phyloP scores from a whole-genome alignment of 1,284 basidiomycete species.

The Rhodotorula sp. region DNA sequence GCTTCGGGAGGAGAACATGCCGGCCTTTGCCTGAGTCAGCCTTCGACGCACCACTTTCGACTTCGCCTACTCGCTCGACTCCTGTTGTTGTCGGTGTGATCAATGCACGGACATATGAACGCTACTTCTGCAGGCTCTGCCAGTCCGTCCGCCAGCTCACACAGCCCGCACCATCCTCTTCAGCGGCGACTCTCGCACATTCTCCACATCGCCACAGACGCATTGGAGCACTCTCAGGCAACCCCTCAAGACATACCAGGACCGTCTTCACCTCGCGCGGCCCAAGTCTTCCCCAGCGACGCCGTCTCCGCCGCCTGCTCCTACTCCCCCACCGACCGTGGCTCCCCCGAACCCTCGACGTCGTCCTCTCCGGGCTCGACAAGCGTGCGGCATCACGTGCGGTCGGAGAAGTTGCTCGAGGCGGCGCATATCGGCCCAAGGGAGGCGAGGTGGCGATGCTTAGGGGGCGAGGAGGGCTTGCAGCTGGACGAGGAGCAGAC shows the following conservation, averaged over 20 bases:
- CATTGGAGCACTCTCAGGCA: background rate
- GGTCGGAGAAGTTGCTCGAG: slow-evolving; percentile 6
- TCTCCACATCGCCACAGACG: background rate
- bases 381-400: slow-evolving; percentile 4
- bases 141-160: background rate
- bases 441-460: slow-evolving; percentile 12
- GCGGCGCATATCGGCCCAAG: slow-evolving; percentile 9
- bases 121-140: background rate
- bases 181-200: background rate
- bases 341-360: background rate
- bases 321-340: background rate
- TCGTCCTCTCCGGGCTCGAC: background rate
- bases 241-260: background rate
- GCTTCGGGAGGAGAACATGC: too few species aligned
- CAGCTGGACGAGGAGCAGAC: background rate
- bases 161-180: background rate
- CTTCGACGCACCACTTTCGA: too few species aligned
- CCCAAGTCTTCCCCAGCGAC: background rate
- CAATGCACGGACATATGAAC: too few species aligned
- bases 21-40: too few species aligned
- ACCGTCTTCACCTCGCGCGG: background rate
- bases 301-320: too few species aligned
- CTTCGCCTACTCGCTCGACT: too few species aligned
- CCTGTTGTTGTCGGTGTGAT: too few species aligned
- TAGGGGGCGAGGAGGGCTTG: background rate